These are phyloP conservation scores for Fraxinus albicans DNA, from an alignment of 305 asterid species.

Conservation along the genomic window DNA sequence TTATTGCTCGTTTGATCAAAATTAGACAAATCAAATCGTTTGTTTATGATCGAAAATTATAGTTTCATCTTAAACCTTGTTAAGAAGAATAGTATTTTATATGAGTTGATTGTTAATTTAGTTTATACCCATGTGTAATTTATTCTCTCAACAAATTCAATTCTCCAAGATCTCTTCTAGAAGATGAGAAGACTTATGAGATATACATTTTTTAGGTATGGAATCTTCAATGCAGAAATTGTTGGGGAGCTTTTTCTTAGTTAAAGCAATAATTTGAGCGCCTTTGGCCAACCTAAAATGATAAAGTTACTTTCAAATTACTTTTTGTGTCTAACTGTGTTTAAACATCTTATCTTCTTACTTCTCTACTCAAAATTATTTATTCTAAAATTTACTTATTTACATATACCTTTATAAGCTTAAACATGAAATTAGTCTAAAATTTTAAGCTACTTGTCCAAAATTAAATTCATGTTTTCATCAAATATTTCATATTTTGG, in stretches of 20 bases:
- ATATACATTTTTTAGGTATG: not conserved
- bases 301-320: not conserved
- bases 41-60: no score
- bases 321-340: not conserved
- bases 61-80: not conserved
- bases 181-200: not conserved
- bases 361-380: no score
- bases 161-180: not conserved
- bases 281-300: not conserved
- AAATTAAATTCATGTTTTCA: not conserved
- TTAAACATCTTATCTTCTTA: not conserved
- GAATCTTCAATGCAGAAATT: not conserved
- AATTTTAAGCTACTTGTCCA: not conserved
- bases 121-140: not conserved
- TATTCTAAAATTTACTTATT: no score
- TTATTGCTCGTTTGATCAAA: not conserved
- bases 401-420: not conserved
- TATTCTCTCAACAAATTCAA: no score
- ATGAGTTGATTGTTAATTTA: not conserved
- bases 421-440: not conserved
- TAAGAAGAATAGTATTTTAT: not conserved
- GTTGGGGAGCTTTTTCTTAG: not conserved
- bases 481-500: not conserved
- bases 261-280: not conserved
- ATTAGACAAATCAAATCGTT: not conserved